Base-by-base conservation (phyloP, 495 filamentous ascomycete species). In the Aspergillus campestris region DNA sequence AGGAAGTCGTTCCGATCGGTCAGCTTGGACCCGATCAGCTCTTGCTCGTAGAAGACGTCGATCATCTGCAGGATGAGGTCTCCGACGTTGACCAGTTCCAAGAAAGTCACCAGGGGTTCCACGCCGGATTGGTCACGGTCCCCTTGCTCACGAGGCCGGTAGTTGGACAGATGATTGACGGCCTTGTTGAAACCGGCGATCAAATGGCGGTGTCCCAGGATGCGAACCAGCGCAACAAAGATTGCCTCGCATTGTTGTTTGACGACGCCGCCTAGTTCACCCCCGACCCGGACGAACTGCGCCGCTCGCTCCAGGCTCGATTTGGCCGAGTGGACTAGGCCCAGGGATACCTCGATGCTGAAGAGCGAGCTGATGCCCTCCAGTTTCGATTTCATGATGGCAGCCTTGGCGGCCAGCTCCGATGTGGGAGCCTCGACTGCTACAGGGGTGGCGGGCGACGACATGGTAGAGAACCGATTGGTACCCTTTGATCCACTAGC, bases 11-110 rank as follows among this genome's bases (percentile, higher is more conserved):
- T 90, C 15, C 85, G 80, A 56, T 99, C 91, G 9, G 84, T 84
- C 40, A 99, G 80, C 49, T 86, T 86, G 3, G 80, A 75, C 0
- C 79, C 80, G 6, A 88, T 82, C 31, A 99, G 75, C 61, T 97
- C 91, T 59, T 95, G 90, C 61, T 94, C 86, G 63, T 94, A 99
- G 65, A 99, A 99, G 13, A 99, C 89, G 56, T 99, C 94, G 45
- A 99, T 78, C 94, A 99, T 99, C 58, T 99, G 94, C 40, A 94
- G 84, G 49, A 99, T 99, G 12, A 99, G 77, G 64, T 99, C 94
- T 41, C 94, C 94, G 3, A 99, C 89, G 59, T 97, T 97, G 57
- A 97, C 94, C 42, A 99, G 77, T 61, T 99, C 94, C 36, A 99
- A 77, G 55, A 99, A 99, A 6, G 87, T 97, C 9, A 96, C 87